These are phyloP conservation scores for Casuarina equisetifolia DNA, from an alignment of 306 rosid genomes.

Conservation along the genomic window DNA sequence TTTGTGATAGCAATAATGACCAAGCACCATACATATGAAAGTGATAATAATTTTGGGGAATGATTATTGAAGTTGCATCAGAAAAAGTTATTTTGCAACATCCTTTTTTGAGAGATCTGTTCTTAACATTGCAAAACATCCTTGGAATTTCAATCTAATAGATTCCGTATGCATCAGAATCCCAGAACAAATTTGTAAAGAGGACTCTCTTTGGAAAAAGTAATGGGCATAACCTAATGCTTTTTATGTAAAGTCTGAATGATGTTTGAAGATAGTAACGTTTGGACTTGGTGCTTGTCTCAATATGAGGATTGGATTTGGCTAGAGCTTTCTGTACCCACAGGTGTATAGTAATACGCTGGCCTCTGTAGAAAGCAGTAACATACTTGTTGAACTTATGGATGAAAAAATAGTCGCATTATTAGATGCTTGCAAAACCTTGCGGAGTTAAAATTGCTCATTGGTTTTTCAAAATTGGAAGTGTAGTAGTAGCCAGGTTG, in stretches of 20 bases:
- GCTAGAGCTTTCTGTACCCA: neutral
- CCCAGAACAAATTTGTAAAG: neutral
- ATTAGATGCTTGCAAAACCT: neutral
- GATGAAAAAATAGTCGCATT: neutral
- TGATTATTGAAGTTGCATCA: neutral
- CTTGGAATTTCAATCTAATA: neutral
- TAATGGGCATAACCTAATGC: neutral
- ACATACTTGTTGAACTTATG: neutral
- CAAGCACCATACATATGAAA: neutral
- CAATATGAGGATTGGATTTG: conserved; percentile 1
- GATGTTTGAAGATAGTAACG: neutral
- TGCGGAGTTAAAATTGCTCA: neutral
- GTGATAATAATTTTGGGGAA: neutral
- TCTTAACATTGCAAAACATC: neutral
- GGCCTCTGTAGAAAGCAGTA: neutral
- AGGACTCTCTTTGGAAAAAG: neutral
- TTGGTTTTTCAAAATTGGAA: neutral
- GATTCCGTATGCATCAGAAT: neutral
- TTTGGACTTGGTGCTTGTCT: neutral
- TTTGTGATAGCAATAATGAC: conserved; percentile 7
- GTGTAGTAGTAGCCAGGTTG: neutral
- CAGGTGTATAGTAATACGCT: neutral
- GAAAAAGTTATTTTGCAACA: neutral
- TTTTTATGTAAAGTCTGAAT: neutral
- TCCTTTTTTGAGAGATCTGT: neutral